Evolutionary conservation across 306 rosid genomes (phyloP), one percentile per base, ranked within the genome.

Genomic region (Cucurbita moschata): DNA sequence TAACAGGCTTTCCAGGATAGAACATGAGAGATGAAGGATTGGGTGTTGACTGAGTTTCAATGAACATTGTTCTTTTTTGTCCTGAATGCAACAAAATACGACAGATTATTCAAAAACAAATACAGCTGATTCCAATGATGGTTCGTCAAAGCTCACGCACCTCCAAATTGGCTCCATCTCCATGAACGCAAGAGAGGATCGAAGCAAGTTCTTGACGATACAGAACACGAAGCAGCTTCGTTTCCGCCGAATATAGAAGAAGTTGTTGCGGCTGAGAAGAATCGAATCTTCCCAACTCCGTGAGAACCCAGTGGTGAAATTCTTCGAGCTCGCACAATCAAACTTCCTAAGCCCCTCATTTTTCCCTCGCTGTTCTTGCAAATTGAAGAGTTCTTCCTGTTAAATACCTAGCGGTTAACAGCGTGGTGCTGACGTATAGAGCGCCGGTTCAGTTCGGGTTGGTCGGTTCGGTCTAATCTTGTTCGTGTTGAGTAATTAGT

Each of bases 1-100:
- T 94, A 46, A 94, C 87, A 30, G 90, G 79, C 79, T 82, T 84
- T 76, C 90, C 90, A 0, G 90, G 93, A 55, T 88, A 77, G 58
- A 86, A 86, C 93, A 86, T 88, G 46, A 88, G 83, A 68, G 93
- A 88, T 5, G 86, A 80, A 19, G 93, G 93, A 65, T 88, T 88
- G 1, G 93, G 88, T 30, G 93, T 88, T 5, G 90, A 79, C 77
- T 88, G 90, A 49, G 90, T 88, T 77, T 88, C 86, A 30, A 86
- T 88, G 70, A 88, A 88, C 88, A 86, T 81, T 42, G 75, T 82
- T 79, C 93, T 88, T 84, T 73, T 86, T 80, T 88, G 93, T 79
- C 84, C 93, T 88, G 84, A 50, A 62, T 46, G 44, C 54, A 52
- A 39, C 46, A 16, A 13, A 6, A 53, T 16, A 10, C 1, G 5